Conservation (phyloP, 306 rosid species). For the Hippophae gyantsensis region DNA sequence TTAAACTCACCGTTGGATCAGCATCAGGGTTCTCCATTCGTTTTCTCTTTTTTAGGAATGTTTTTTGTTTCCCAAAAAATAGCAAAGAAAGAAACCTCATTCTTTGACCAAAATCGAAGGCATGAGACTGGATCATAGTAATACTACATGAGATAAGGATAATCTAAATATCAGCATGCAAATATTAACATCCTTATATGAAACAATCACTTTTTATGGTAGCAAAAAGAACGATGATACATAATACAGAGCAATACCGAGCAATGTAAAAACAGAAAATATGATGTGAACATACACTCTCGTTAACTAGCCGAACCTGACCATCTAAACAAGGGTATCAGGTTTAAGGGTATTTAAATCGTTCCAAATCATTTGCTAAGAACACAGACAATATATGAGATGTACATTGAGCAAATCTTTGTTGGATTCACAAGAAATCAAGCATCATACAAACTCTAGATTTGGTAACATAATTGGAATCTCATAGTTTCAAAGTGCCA, state of each 20-base stretch:
- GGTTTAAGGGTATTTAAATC: background rate
- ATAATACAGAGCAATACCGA: too few relatives aligned
- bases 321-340: background rate
- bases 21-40: conserved; percentile 15
- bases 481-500: too few relatives aligned
- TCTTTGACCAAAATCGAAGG: conserved; percentile 46
- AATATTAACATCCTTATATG: background rate
- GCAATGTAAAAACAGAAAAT: too few relatives aligned
- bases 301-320: background rate
- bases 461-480: too few relatives aligned
- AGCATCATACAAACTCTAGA: background rate
- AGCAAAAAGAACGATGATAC: background rate
- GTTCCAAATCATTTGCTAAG: background rate
- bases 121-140: conserved; percentile 38
- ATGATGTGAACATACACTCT: background rate
- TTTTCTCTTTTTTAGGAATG: conserved; percentile 19
- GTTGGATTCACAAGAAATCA: too few relatives aligned
- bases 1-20: conserved; percentile 23
- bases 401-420: background rate
- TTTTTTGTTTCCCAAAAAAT: conserved; percentile 30
- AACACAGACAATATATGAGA: background rate
- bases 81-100: conserved; percentile 42
- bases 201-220: background rate
- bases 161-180: conserved; percentile 1
- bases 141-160: conserved; percentile 35